phyloP scores from a whole-genome alignment of 345 rosid genomes.

The Durio zibethinus region DNA sequence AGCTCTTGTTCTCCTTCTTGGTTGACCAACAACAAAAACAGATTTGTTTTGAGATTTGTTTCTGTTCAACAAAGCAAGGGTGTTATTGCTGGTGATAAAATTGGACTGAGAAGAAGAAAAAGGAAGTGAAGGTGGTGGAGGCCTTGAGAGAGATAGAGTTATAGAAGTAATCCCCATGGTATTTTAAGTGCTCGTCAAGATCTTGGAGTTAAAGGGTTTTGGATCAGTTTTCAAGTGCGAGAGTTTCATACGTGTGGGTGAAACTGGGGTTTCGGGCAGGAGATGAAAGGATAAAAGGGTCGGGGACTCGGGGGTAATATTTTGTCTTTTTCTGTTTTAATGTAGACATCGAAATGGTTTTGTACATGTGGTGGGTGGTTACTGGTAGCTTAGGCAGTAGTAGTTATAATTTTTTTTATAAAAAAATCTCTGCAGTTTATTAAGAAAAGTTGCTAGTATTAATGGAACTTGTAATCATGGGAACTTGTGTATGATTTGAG shows the following conservation, averaged over 20 bases:
- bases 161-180: conserved; percentile 64
- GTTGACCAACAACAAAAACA: conserved; percentile 38
- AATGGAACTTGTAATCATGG: not conserved
- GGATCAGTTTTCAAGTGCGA: not conserved
- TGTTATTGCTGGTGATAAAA: conserved; percentile 30
- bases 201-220: conserved; percentile 11
- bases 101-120: conserved; percentile 56
- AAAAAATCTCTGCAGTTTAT: no score
- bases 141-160: conserved; percentile 39
- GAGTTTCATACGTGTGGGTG: not conserved
- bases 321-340: not conserved
- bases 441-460: no score
- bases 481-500: not conserved
- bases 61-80: conserved; percentile 10
- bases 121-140: conserved; percentile 28
- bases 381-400: not conserved
- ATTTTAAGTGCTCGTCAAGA: not conserved
- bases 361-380: not conserved
- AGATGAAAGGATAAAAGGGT: not conserved
- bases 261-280: not conserved
- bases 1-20: conserved; percentile 28
- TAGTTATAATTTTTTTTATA: not conserved
- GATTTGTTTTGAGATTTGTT: conserved; percentile 21
- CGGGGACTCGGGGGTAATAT: not conserved
- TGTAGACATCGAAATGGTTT: not conserved